Conservation (phyloP, 176 grass and related monocot genomes). For the Triticum monococcum region DNA sequence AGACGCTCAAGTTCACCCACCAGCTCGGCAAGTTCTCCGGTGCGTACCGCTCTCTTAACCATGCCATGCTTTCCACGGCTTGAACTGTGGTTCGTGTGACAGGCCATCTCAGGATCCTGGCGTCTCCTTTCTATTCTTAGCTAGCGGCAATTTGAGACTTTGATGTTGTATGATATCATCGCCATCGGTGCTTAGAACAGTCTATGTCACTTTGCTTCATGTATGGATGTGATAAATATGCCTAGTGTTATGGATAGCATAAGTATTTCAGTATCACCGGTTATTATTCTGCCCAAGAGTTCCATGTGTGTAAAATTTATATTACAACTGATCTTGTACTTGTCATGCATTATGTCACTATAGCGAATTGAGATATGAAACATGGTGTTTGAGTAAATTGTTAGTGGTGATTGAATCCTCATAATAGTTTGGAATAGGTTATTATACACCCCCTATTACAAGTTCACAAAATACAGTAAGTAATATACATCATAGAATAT, state of each 20-base stretch:
- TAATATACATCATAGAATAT: not conserved
- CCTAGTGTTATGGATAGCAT: not conserved
- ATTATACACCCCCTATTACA: too few relatives aligned
- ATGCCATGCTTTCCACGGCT: not conserved
- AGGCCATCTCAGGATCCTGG: not conserved
- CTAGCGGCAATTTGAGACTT: not conserved
- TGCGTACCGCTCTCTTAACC: constrained; percentile 23
- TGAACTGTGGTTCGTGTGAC: not conserved
- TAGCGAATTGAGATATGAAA: not conserved
- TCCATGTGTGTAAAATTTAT: not conserved
- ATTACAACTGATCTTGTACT: not conserved
- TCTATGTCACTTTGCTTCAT: not conserved
- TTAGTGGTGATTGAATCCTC: not conserved
- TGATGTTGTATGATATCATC: not conserved
- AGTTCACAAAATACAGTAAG: too few relatives aligned
- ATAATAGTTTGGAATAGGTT: not conserved
- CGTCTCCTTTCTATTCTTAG: not conserved
- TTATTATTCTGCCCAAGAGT: not conserved
- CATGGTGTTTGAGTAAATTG: not conserved
- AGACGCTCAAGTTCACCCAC: constrained; percentile 88
- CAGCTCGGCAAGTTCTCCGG: constrained; percentile 89
- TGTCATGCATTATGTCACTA: not conserved
- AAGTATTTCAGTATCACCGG: not conserved
- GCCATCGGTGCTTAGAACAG: not conserved
- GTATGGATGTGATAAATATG: not conserved